Conservation (phyloP, 352 stramenopile species). For the Pythium folliculosum region DNA sequence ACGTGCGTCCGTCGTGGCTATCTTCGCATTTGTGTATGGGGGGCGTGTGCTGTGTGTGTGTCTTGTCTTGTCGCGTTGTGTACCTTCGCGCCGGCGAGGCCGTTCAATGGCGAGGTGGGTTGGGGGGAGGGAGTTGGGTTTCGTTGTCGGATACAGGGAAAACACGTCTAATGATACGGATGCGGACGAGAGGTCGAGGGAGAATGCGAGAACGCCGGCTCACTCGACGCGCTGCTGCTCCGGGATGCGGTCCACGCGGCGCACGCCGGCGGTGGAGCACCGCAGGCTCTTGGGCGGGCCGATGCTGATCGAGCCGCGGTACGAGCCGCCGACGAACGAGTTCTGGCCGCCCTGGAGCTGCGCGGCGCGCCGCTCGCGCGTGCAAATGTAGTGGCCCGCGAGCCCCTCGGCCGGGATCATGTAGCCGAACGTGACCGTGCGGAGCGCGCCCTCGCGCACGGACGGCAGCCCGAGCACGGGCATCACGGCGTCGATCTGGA, state of each 20-base stretch:
- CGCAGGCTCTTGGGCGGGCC: slow-evolving; percentile 55
- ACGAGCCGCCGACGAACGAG: slow-evolving; percentile 72
- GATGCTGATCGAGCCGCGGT: slow-evolving; percentile 74
- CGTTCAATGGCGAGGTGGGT: slow-evolving; percentile 1
- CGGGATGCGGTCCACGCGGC: slow-evolving; percentile 64
- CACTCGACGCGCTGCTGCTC: slow-evolving; percentile 72
- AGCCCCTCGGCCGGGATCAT: slow-evolving; percentile 65
- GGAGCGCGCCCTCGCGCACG: slow-evolving; percentile 51
- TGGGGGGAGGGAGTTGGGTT: neutral
- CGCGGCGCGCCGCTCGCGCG: slow-evolving; percentile 48
- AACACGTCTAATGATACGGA: slow-evolving; percentile 1
- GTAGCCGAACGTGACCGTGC: slow-evolving; percentile 74
- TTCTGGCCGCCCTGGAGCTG: slow-evolving; percentile 47
- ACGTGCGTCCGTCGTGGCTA: neutral
- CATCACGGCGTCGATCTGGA: slow-evolving; percentile 79
- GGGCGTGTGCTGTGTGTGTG: neutral
- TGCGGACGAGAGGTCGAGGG: neutral
- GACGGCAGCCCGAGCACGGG: slow-evolving; percentile 60
- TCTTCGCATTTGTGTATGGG: no score
- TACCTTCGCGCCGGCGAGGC: neutral
- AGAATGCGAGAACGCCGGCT: neutral
- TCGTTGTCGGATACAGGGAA: neutral
- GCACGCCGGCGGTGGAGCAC: slow-evolving; percentile 39
- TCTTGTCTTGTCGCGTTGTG: neutral
- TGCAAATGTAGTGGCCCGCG: slow-evolving; percentile 84